Percentiles rank a stretch among this genome's conserved stretches.
Conservation (phyloP, 225 moss, liverwort and hornwort species). For the Pseudoscleropodium purum region DNA sequence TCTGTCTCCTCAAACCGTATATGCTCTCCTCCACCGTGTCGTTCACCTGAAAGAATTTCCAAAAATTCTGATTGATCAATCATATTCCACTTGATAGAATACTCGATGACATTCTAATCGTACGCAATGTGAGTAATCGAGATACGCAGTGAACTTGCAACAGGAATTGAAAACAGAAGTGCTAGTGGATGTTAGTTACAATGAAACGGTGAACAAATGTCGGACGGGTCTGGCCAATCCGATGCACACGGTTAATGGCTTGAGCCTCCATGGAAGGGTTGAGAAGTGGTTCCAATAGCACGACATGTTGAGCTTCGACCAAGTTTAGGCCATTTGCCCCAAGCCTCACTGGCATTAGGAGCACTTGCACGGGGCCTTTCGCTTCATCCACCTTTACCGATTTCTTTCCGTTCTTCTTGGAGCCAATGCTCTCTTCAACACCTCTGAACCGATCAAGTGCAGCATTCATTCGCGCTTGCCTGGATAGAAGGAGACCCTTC, state of each 20-base stretch:
- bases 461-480: slow-evolving; percentile 39
- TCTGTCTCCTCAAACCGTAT: slow-evolving; percentile 62
- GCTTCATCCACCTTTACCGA: slow-evolving; percentile 13
- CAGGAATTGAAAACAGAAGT: background rate
- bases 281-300: slow-evolving; percentile 77
- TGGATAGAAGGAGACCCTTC: slow-evolving; percentile 18
- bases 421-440: background rate
- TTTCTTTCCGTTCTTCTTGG: slow-evolving; percentile 11
- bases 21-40: slow-evolving; percentile 94
- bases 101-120: background rate
- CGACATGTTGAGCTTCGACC: slow-evolving; percentile 92
- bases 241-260: slow-evolving; percentile 93
- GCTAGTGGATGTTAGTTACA: slow-evolving; percentile 13
- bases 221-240: slow-evolving; percentile 74
- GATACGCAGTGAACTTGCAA: background rate
- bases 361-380: slow-evolving; percentile 57
- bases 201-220: slow-evolving; percentile 91
- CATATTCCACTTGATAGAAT: background rate
- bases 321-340: slow-evolving; percentile 87
- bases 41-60: slow-evolving; percentile 32
- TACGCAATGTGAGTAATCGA: background rate
- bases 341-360: slow-evolving; percentile 64
- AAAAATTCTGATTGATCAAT: background rate
- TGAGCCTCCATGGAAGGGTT: slow-evolving; percentile 88
- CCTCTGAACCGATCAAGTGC: slow-evolving; percentile 64